phyloP scores from a whole-genome alignment of 768 basidiomycete genomes.

The Thelephora ganbajun region DNA sequence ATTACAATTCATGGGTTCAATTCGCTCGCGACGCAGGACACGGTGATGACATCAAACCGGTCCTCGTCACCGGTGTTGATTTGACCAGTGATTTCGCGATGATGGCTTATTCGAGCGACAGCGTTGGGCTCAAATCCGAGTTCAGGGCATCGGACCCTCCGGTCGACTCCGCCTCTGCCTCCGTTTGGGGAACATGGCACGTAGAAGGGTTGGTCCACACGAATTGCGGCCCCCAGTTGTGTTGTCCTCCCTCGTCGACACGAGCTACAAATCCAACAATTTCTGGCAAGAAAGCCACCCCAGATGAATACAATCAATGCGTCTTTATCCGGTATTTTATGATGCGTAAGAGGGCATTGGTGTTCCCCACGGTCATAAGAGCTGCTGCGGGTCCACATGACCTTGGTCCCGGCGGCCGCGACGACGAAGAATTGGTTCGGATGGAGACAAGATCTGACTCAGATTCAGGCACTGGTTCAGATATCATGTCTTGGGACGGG shows the following conservation, averaged over 20 bases:
- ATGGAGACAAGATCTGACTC: background rate
- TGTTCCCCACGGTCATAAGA: background rate
- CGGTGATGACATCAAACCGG: background rate
- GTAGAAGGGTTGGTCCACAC: background rate
- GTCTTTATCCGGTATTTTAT: too few relatives aligned
- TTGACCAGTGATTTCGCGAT: too few relatives aligned
- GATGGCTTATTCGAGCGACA: background rate
- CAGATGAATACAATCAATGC: too few relatives aligned
- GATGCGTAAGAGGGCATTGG: background rate
- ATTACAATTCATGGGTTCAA: background rate
- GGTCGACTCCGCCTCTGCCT: background rate
- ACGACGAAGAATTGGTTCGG: background rate
- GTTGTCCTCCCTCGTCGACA: background rate
- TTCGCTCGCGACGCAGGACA: background rate
- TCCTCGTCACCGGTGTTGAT: too few relatives aligned
- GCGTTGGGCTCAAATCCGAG: background rate
- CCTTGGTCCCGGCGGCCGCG: background rate
- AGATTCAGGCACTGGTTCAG: background rate
- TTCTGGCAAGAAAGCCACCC: background rate
- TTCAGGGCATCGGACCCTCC: background rate
- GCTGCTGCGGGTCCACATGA: conserved; percentile 5
- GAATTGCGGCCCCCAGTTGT: too few relatives aligned
- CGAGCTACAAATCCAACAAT: too few relatives aligned
- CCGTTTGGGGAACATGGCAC: background rate
- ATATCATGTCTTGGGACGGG: too few relatives aligned